phyloP scores from a whole-genome alignment of 2,329 filamentous ascomycete genomes.

The Lecanosticta acicola region DNA sequence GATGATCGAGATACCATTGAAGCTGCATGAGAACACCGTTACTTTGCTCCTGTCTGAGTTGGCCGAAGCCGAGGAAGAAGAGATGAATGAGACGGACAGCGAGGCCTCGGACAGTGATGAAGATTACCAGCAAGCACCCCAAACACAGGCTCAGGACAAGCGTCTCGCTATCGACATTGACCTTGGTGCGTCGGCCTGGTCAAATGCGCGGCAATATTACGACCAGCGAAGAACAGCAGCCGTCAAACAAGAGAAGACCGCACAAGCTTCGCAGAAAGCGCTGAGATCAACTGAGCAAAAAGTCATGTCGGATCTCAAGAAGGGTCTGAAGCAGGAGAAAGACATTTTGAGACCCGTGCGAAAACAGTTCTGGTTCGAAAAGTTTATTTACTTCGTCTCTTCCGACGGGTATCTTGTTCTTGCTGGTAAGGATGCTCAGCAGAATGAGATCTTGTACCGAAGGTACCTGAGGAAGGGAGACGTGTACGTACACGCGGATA shows the following conservation, averaged over 20 bases:
- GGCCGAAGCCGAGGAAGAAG: constrained; percentile 56
- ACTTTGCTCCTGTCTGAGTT: constrained; percentile 73
- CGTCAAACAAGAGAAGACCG: constrained; percentile 80
- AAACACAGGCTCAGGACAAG: constrained; percentile 34
- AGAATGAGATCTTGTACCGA: constrained; percentile 88
- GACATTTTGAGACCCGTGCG: constrained; percentile 76
- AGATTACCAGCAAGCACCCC: constrained; percentile 42
- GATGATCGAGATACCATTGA: constrained; percentile 80
- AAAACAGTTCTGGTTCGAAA: constrained; percentile 90
- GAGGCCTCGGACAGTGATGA: constrained; percentile 58
- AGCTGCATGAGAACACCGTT: constrained; percentile 82
- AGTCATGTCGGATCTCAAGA: constrained; percentile 77
- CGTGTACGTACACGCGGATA: constrained; percentile 83
- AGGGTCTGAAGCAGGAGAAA: constrained; percentile 86
- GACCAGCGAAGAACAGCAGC: constrained; percentile 80
- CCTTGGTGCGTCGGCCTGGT: constrained; percentile 73
- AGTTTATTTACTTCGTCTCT: constrained; percentile 92
- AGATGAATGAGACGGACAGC: constrained; percentile 59
- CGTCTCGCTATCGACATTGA: constrained; percentile 75
- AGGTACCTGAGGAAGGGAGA: constrained; percentile 83
- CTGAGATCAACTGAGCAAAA: constrained; percentile 88
- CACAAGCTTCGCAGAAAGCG: constrained; percentile 72
- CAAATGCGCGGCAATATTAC: constrained; percentile 87
- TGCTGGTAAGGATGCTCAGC: constrained; percentile 76
- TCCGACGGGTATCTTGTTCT: constrained; percentile 92